A percentile compares a stretch with the other conserved stretches of the same genome.
Conservation (phyloP, 176 grass and related monocot genomes). For the Carex littledalei region DNA sequence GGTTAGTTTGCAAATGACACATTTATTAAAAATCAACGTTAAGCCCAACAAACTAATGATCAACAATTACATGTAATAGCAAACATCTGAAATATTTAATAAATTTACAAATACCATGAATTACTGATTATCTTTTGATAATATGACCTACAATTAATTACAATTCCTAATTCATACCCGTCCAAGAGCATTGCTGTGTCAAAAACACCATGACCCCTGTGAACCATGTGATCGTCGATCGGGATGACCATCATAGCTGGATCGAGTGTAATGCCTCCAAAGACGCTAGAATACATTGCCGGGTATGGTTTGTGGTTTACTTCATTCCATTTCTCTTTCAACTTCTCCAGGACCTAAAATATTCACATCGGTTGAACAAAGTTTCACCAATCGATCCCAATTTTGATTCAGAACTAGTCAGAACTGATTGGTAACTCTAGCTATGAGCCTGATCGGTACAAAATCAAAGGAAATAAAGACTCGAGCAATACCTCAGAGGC, state of each 20-base stretch:
- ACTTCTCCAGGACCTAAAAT: constrained; percentile 45
- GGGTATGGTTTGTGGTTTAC: constrained; percentile 2
- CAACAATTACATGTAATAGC: not conserved
- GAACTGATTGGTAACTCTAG: not conserved
- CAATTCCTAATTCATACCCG: constrained; percentile 28
- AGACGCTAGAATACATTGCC: constrained; percentile 84
- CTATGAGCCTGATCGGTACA: not conserved
- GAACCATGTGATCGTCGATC: constrained; percentile 90
- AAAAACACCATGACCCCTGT: constrained; percentile 86
- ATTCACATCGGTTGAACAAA: not conserved
- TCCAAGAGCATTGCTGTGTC: constrained; percentile 89
- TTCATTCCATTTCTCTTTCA: constrained; percentile 39
- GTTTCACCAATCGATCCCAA: not conserved
- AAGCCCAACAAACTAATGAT: not conserved
- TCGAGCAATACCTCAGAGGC: constrained; percentile 16
- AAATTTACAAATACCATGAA: not conserved
- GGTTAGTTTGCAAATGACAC: not conserved
- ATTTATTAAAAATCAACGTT: not conserved
- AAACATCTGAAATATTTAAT: not conserved
- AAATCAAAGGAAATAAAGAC: not conserved
- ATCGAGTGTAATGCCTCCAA: constrained; percentile 66
- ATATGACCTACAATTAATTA: not conserved
- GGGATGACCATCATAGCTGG: constrained; percentile 66
- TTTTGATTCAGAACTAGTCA: not conserved
- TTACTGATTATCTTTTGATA: not conserved